Percentiles rank a stretch among this genome's conserved stretches.
These are phyloP conservation scores for Suillus americanus DNA, from an alignment of 768 basidiomycete genomes.

Conservation along the genomic window DNA sequence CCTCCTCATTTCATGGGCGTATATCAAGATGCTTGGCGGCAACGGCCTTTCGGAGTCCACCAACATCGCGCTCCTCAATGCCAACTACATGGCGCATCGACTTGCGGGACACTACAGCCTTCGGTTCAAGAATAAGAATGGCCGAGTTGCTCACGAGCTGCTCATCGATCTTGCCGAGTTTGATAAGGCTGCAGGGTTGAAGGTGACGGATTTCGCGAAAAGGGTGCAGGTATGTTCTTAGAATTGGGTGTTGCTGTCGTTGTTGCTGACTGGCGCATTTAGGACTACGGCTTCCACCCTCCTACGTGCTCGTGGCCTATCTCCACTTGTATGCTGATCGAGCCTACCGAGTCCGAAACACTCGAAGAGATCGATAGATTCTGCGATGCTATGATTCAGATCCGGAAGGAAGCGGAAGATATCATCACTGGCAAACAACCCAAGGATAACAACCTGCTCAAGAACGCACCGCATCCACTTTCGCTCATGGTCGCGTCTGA, in stretches of 20 bases:
- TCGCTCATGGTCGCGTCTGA: slow-evolving; percentile 70
- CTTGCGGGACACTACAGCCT: slow-evolving; percentile 83
- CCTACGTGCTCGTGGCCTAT: slow-evolving; percentile 99
- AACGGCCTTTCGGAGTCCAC: slow-evolving; percentile 84
- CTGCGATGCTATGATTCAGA: slow-evolving; percentile 98
- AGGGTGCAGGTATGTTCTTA: slow-evolving; percentile 67
- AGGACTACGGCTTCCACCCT: slow-evolving; percentile 94
- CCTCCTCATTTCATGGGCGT: slow-evolving; percentile 96
- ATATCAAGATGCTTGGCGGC: slow-evolving; percentile 99
- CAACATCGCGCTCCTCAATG: slow-evolving; percentile 86
- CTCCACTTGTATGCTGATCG: slow-evolving; percentile 95
- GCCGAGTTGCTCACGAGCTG: slow-evolving; percentile 93
- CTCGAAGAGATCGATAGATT: slow-evolving; percentile 95
- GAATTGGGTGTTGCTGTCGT: neutral
- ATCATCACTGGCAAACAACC: slow-evolving; percentile 86
- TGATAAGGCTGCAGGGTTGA: slow-evolving; percentile 83
- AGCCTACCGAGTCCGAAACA: slow-evolving; percentile 95
- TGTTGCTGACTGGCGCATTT: neutral
- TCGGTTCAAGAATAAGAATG: slow-evolving; percentile 87
- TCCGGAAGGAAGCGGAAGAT: slow-evolving; percentile 88
- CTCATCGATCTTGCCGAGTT: slow-evolving; percentile 96
- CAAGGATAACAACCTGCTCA: slow-evolving; percentile 87
- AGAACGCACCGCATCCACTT: slow-evolving; percentile 92
- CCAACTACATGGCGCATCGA: slow-evolving; percentile 95
- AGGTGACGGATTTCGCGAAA: slow-evolving; percentile 96